phyloP scores from a whole-genome alignment of 306 rosid genomes.

The Glycyrrhiza uralensis region DNA sequence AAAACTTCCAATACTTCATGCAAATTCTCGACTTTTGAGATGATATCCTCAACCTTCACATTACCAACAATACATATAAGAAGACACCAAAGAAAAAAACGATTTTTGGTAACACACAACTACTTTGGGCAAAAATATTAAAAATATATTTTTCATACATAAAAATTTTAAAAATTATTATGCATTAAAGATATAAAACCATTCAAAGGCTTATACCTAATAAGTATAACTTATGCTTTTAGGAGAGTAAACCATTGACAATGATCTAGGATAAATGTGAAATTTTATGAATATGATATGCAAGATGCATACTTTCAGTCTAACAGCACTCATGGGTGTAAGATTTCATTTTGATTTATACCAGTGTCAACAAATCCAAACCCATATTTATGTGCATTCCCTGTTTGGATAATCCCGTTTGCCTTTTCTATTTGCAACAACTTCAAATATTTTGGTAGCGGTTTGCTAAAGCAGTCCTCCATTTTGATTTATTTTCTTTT shows the following conservation, averaged over 20 bases:
- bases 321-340: not conserved
- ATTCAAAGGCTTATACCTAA: not conserved
- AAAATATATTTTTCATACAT: not conserved
- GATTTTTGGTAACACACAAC: not conserved
- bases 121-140: not conserved
- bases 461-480: not conserved
- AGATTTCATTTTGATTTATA: not conserved
- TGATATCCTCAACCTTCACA: constrained; percentile 73
- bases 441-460: constrained; percentile 9
- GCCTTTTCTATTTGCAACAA: constrained; percentile 2
- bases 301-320: not conserved
- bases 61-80: constrained; percentile 26
- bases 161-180: not conserved
- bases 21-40: constrained; percentile 48
- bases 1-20: constrained; percentile 55
- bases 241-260: not conserved
- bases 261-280: not conserved
- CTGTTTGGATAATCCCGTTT: not conserved
- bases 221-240: not conserved
- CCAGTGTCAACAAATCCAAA: not conserved
- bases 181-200: not conserved
- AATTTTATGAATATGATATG: not conserved
- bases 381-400: constrained; percentile 1
- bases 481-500: not conserved
- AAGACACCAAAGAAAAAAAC: not conserved